Evolutionary conservation across 1,284 basidiomycete genomes (phyloP).

Genomic region (Trametes hirsuta): DNA sequence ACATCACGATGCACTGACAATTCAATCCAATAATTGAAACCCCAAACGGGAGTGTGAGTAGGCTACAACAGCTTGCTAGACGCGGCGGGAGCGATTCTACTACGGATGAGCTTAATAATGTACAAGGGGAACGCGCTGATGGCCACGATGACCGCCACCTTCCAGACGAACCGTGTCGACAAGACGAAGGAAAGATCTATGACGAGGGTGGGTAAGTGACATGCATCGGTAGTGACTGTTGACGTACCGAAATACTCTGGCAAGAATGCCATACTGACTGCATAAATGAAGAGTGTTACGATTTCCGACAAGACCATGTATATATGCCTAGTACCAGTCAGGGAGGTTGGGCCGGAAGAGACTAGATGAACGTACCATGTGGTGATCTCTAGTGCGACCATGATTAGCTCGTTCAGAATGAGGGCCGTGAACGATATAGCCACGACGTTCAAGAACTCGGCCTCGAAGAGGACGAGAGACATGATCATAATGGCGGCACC

Average conservation of each 20-base stretch:
- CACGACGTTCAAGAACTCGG: slow-evolving; percentile 97
- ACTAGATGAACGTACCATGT: slow-evolving; percentile 72
- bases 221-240: background rate
- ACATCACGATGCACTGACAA: slow-evolving; percentile 31
- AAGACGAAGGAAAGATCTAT: slow-evolving; percentile 92
- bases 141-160: slow-evolving; percentile 93
- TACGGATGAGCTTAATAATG: slow-evolving; percentile 87
- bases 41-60: slow-evolving; percentile 16
- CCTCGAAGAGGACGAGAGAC: slow-evolving; percentile 95
- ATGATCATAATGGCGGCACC: slow-evolving; percentile 99
- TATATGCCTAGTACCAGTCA: slow-evolving; percentile 70
- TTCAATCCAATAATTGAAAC: slow-evolving; percentile 31
- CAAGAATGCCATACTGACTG: slow-evolving; percentile 90
- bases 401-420: slow-evolving; percentile 96
- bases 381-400: slow-evolving; percentile 98
- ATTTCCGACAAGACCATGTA: slow-evolving; percentile 97
- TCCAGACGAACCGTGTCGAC: slow-evolving; percentile 90
- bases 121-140: slow-evolving; percentile 92
- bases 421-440: slow-evolving; percentile 97
- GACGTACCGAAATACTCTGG: slow-evolving; percentile 95
- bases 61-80: slow-evolving; percentile 87
- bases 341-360: background rate
- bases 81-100: slow-evolving; percentile 88
- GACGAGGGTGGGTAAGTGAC: background rate
- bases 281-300: slow-evolving; percentile 87